These are phyloP conservation scores for Rhodotorula sp. DNA, from an alignment of 1,284 basidiomycete species.

Conservation along the genomic window DNA sequence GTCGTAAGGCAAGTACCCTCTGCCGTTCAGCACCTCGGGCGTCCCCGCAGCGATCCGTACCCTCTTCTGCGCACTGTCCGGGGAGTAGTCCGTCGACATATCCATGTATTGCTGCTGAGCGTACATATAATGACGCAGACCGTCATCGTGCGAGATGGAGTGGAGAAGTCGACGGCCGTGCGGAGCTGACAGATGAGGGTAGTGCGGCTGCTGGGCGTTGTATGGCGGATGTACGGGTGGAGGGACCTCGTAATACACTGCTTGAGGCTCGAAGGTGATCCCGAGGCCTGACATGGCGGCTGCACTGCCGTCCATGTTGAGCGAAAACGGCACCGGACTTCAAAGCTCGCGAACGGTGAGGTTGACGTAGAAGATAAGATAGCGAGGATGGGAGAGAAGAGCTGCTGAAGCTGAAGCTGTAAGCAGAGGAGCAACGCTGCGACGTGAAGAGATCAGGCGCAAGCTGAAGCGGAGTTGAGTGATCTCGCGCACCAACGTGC, in stretches of 20 bases:
- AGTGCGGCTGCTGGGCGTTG: neutral
- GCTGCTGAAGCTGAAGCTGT: too few relatives aligned
- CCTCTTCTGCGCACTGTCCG: neutral
- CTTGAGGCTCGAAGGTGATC: conserved; percentile 28
- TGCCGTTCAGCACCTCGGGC: conserved; percentile 25
- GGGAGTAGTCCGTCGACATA: neutral
- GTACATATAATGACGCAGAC: conserved; percentile 1
- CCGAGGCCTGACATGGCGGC: conserved; percentile 29
- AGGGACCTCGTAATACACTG: neutral
- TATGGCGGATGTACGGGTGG: neutral
- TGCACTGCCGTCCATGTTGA: neutral
- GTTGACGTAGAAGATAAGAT: too few relatives aligned
- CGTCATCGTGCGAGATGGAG: conserved; percentile 31
- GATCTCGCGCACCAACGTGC: too few relatives aligned
- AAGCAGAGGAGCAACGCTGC: too few relatives aligned
- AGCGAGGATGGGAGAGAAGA: too few relatives aligned
- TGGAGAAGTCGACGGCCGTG: conserved; percentile 17
- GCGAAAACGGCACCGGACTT: neutral
- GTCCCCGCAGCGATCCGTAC: conserved; percentile 24
- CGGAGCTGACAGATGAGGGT: neutral
- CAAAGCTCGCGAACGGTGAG: neutral
- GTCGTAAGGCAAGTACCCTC: conserved; percentile 22
- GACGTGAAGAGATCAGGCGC: too few relatives aligned
- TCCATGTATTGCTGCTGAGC: conserved; percentile 6
- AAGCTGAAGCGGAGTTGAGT: too few relatives aligned